Conservation (phyloP, 768 basidiomycete genomes). For the Trametes villosa region DNA sequence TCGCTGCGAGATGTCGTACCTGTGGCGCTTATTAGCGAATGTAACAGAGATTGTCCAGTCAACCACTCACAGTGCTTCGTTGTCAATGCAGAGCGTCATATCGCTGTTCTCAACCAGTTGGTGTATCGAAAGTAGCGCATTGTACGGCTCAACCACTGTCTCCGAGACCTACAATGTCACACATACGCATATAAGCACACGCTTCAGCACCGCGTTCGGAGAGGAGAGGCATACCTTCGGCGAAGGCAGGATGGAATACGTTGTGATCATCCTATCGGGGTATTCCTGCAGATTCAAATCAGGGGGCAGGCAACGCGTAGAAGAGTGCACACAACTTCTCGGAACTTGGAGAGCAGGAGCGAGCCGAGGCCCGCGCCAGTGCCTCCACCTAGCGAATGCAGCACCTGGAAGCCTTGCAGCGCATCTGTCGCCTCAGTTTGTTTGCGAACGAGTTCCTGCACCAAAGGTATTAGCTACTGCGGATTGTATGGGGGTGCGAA, state of each 20-base stretch:
- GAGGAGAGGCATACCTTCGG: constrained; percentile 51
- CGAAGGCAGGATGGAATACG: constrained; percentile 57
- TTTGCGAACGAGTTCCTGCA: constrained; percentile 72
- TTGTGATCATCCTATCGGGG: constrained; percentile 52
- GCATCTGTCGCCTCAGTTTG: constrained; percentile 84
- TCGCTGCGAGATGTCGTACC: constrained; percentile 72
- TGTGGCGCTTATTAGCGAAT: constrained; percentile 37
- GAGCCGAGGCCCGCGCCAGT: constrained; percentile 88
- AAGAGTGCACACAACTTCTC: constrained; percentile 56
- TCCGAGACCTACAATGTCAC: constrained; percentile 43
- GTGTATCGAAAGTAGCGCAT: constrained; percentile 81
- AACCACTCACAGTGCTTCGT: constrained; percentile 74
- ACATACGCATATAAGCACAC: neutral
- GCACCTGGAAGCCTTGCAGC: constrained; percentile 88
- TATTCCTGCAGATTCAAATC: constrained; percentile 57
- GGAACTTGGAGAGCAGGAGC: constrained; percentile 77
- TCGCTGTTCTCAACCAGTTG: constrained; percentile 91
- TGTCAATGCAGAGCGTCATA: constrained; percentile 83
- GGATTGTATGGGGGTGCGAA: neutral
- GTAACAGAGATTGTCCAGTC: too few relatives aligned
- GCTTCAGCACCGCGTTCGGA: neutral
- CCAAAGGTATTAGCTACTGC: neutral
- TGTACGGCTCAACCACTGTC: constrained; percentile 77
- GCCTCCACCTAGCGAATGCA: constrained; percentile 91
- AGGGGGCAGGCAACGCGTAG: constrained; percentile 24